These are phyloP conservation scores for Tricholoma saponaceum DNA, from an alignment of 768 basidiomycete species.

Conservation along the genomic window DNA sequence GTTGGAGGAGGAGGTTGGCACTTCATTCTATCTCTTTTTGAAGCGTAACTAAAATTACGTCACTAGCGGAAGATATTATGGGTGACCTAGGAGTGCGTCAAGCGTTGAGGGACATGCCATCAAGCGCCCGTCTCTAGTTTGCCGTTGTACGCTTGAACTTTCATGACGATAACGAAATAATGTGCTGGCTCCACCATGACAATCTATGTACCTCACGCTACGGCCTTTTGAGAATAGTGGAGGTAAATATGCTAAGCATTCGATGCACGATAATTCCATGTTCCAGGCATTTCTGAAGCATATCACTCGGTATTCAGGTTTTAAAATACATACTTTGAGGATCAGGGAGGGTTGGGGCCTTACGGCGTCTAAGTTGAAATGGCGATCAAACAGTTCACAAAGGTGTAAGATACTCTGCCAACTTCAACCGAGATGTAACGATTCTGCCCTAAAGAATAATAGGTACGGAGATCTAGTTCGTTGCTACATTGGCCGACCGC, in stretches of 20 bases:
- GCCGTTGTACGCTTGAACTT: neutral
- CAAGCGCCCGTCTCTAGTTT: slow-evolving; percentile 43
- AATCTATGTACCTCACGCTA: neutral
- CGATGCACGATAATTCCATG: neutral
- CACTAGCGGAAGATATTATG: slow-evolving; percentile 60
- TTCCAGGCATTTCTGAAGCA: neutral
- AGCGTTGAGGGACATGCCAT: slow-evolving; percentile 67
- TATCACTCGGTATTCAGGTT: slow-evolving; percentile 7
- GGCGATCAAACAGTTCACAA: slow-evolving; percentile 11
- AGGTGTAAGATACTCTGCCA: slow-evolving; percentile 7
- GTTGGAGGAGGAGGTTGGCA: slow-evolving; percentile 16
- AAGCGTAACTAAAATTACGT: neutral
- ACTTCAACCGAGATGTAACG: neutral
- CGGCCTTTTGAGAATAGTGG: neutral
- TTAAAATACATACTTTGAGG: slow-evolving; percentile 2
- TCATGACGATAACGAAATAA: neutral
- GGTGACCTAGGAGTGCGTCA: slow-evolving; percentile 74
- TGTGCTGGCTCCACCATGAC: neutral
- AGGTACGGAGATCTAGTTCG: slow-evolving; percentile 12
- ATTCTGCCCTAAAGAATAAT: slow-evolving; percentile 3
- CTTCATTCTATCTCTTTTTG: neutral
- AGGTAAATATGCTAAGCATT: neutral
- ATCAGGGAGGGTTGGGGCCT: no score
- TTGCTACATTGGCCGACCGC: neutral
- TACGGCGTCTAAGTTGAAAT: slow-evolving; percentile 1